These are phyloP conservation scores for Drechslera avenae DNA, from an alignment of 2,329 filamentous ascomycete genomes.

Conservation along the genomic window DNA sequence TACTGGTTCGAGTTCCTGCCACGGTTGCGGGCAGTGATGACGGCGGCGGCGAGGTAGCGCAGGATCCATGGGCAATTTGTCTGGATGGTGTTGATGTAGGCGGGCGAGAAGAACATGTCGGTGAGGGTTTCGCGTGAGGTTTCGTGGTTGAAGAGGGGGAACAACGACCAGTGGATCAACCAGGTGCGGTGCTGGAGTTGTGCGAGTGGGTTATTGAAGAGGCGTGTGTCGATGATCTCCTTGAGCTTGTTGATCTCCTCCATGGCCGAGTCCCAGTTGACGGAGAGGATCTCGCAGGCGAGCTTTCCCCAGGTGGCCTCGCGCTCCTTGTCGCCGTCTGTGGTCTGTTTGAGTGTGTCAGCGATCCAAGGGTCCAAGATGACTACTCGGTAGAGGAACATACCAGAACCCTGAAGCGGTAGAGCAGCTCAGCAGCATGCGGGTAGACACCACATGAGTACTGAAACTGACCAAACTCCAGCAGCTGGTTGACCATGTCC, in stretches of 20 bases:
- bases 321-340: slow-evolving; percentile 96
- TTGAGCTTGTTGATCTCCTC: slow-evolving; percentile 69
- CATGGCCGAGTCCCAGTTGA: slow-evolving; percentile 88
- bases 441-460: slow-evolving; percentile 96
- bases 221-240: slow-evolving; percentile 83
- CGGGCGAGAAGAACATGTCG: slow-evolving; percentile 94
- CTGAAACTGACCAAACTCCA: slow-evolving; percentile 95
- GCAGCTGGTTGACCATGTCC: slow-evolving; percentile 95
- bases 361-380: background rate
- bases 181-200: slow-evolving; percentile 96
- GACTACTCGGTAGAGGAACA: slow-evolving; percentile 2
- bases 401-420: slow-evolving; percentile 91
- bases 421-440: slow-evolving; percentile 87
- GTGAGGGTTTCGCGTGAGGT: slow-evolving; percentile 86
- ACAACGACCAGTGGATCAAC: slow-evolving; percentile 97
- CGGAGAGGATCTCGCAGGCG: slow-evolving; percentile 90
- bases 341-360: slow-evolving; percentile 60
- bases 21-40: slow-evolving; percentile 82
- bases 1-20: slow-evolving; percentile 81
- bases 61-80: slow-evolving; percentile 96
- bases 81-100: slow-evolving; percentile 99
- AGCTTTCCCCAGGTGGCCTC: slow-evolving; percentile 98
- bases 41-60: slow-evolving; percentile 89
- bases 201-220: slow-evolving; percentile 94
- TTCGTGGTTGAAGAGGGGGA: slow-evolving; percentile 99